These are phyloP conservation scores for Penicillium ochrochloron DNA, from an alignment of 495 filamentous ascomycete genomes.

Conservation along the genomic window DNA sequence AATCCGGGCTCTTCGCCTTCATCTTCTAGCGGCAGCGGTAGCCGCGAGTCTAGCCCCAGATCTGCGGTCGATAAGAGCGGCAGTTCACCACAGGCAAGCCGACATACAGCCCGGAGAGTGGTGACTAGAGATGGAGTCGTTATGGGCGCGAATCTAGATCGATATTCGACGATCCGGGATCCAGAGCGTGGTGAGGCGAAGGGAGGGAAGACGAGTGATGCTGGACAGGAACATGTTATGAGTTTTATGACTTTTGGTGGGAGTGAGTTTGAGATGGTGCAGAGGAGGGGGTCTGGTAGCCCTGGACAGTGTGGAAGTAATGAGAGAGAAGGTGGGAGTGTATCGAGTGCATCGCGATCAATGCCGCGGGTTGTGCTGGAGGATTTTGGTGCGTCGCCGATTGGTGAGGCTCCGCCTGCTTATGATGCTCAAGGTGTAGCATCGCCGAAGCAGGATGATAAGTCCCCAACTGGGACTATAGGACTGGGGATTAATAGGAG, in stretches of 20 bases:
- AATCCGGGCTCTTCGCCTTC: background rate
- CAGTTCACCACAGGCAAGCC: background rate
- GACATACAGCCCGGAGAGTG: constrained; percentile 15
- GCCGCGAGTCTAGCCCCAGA: background rate
- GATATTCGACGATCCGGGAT: constrained; percentile 14
- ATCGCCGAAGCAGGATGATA: constrained; percentile 9
- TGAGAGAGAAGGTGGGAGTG: background rate
- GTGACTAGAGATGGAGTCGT: constrained; percentile 37
- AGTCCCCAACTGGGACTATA: constrained; percentile 21
- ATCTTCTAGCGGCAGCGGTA: background rate
- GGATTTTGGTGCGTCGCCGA: constrained; percentile 4
- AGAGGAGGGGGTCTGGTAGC: background rate
- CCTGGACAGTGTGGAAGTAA: background rate
- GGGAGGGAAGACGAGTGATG: background rate
- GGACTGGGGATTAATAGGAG: background rate
- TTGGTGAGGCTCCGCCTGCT: constrained; percentile 23
- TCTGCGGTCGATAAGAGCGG: background rate
- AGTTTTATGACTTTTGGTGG: constrained; percentile 42
- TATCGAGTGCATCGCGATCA: too few species aligned
- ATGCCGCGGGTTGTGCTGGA: background rate
- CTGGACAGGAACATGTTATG: constrained; percentile 35
- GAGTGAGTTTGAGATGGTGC: constrained; percentile 8
- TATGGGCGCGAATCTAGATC: constrained; percentile 37
- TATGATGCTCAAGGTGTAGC: constrained; percentile 17
- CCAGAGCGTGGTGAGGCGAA: background rate